Evolutionary conservation across 495 filamentous ascomycete genomes (phyloP).

Genomic region (Penicillium tannophilum): DNA sequence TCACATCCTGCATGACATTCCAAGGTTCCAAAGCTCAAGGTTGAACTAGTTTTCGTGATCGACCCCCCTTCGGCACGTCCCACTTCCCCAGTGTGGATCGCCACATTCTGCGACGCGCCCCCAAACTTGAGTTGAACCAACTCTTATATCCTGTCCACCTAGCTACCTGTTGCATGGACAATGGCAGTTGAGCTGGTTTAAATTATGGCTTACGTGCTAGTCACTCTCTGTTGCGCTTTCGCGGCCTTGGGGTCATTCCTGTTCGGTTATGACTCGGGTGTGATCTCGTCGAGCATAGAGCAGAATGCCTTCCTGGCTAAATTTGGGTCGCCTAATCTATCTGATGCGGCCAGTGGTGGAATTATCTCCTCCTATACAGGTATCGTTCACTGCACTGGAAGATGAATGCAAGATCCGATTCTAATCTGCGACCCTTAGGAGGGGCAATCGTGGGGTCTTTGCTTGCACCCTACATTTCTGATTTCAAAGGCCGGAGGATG

Average conservation of each 20-base stretch:
- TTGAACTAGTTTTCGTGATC: constrained; percentile 12
- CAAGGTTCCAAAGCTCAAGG: neutral
- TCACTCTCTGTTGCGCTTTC: constrained; percentile 51
- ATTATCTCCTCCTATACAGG: constrained; percentile 56
- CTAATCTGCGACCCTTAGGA: constrained; percentile 19
- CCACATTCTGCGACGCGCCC: constrained; percentile 22
- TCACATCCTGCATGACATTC: constrained; percentile 28
- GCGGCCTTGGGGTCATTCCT: constrained; percentile 61
- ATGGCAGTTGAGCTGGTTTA: constrained; percentile 20
- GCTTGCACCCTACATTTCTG: constrained; percentile 46
- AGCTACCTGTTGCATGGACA: neutral
- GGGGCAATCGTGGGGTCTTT: constrained; percentile 55
- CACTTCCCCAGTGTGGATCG: constrained; percentile 21
- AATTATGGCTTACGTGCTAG: constrained; percentile 30
- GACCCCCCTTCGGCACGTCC: constrained; percentile 27
- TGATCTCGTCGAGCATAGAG: constrained; percentile 55
- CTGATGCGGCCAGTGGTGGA: constrained; percentile 47
- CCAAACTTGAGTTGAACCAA: neutral
- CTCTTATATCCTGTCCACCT: constrained; percentile 5
- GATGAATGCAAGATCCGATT: constrained; percentile 3
- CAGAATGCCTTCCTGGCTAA: constrained; percentile 43
- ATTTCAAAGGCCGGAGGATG: constrained; percentile 47
- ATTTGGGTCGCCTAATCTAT: constrained; percentile 38
- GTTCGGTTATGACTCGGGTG: constrained; percentile 56
- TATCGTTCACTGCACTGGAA: constrained; percentile 15